phyloP scores from a whole-genome alignment of 768 basidiomycete genomes.

The Boletus speciosus region DNA sequence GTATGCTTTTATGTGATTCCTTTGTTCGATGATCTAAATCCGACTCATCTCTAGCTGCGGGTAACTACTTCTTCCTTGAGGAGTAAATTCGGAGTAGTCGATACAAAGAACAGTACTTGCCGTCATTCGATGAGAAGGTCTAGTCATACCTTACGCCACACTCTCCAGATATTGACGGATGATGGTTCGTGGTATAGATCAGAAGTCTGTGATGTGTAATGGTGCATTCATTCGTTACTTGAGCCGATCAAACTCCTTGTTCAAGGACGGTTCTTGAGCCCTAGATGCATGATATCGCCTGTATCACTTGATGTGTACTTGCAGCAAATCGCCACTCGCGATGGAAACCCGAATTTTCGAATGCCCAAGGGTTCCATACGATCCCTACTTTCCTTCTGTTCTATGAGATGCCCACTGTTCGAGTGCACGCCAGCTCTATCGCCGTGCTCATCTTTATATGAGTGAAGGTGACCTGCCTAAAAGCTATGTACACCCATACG shows the following conservation, averaged over 20 bases:
- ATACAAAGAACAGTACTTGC: neutral
- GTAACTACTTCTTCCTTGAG: constrained; percentile 93
- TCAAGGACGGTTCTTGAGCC: neutral
- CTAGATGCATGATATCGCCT: neutral
- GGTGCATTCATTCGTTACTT: constrained; percentile 10
- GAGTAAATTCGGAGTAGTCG: constrained; percentile 41
- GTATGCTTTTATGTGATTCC: constrained; percentile 38
- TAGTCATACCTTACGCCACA: constrained; percentile 2
- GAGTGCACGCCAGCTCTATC: neutral
- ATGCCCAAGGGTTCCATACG: neutral
- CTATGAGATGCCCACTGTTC: neutral
- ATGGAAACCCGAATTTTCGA: neutral
- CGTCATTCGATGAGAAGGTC: constrained; percentile 9
- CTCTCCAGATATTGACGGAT: constrained; percentile 9
- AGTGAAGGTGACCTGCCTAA: neutral
- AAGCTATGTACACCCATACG: neutral
- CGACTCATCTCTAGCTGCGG: constrained; percentile 47
- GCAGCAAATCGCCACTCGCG: neutral
- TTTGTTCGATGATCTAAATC: constrained; percentile 6
- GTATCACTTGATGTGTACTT: neutral
- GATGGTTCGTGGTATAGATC: constrained; percentile 6
- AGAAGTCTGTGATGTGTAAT: constrained; percentile 5
- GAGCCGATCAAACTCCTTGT: constrained; percentile 7
- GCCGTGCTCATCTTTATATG: neutral
- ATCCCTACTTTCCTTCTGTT: too few relatives aligned